Evolutionary conservation across 1,139 yeast species (phyloP).

Genomic region (Geotrichum candidum): DNA sequence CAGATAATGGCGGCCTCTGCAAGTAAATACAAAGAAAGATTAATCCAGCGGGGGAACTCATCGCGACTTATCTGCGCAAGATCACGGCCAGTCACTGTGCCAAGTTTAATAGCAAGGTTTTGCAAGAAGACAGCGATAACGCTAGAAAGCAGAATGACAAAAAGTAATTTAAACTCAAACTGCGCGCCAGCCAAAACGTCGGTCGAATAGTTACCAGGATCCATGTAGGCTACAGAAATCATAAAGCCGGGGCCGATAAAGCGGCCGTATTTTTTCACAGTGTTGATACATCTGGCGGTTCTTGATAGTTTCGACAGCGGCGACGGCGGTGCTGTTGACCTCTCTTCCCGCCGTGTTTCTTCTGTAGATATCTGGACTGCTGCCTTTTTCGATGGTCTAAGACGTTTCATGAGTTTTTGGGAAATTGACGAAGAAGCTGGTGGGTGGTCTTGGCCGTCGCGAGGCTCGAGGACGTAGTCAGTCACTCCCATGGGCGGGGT

Average conservation of each 20-base stretch:
- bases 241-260: slow-evolving; percentile 90
- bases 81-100: slow-evolving; percentile 87
- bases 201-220: slow-evolving; percentile 95
- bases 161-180: slow-evolving; percentile 74
- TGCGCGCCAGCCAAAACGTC: slow-evolving; percentile 92
- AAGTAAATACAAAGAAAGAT: slow-evolving; percentile 57
- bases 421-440: neutral
- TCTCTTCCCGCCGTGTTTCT: neutral
- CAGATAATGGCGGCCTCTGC: slow-evolving; percentile 90
- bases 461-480: neutral
- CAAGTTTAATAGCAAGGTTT: slow-evolving; percentile 74
- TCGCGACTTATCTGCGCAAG: slow-evolving; percentile 80
- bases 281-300: neutral
- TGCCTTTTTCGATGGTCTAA: neutral
- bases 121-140: slow-evolving; percentile 84
- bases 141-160: slow-evolving; percentile 74
- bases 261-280: slow-evolving; percentile 46
- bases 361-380: neutral
- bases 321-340: neutral
- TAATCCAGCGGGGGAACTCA: slow-evolving; percentile 59
- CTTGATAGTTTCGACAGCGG: neutral
- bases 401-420: neutral
- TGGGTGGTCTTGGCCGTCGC: neutral
- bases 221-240: slow-evolving; percentile 96
- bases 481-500: neutral